Evolutionary conservation across 2,329 filamentous ascomycete genomes (phyloP).

Genomic region (Stagonosporopsis cucurbitacearum): DNA sequence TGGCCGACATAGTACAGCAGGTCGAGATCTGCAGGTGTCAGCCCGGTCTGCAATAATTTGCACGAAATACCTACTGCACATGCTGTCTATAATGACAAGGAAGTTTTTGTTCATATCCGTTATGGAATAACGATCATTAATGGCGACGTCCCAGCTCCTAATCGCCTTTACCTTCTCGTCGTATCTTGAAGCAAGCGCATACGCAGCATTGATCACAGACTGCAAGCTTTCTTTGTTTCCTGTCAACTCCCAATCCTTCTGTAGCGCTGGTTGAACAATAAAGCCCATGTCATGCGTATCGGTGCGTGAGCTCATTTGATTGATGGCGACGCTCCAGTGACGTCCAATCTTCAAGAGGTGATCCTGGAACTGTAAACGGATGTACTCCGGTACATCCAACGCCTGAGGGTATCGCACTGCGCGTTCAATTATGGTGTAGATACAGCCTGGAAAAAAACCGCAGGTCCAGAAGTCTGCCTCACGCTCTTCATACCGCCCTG

Average conservation of each 20-base stretch:
- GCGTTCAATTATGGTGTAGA: slow-evolving; percentile 44
- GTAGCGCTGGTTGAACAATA: slow-evolving; percentile 58
- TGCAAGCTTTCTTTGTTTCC: slow-evolving; percentile 49
- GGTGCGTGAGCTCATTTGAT: slow-evolving; percentile 47
- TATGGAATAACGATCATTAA: slow-evolving; percentile 47
- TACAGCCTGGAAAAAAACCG: slow-evolving; percentile 45
- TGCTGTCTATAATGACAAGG: slow-evolving; percentile 54
- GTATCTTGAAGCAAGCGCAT: slow-evolving; percentile 54
- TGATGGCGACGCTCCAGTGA: slow-evolving; percentile 43
- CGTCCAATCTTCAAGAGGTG: slow-evolving; percentile 37
- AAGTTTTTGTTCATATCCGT: slow-evolving; percentile 48
- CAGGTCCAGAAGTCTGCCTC: slow-evolving; percentile 49
- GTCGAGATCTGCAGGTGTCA: slow-evolving; percentile 44
- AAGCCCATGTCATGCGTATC: slow-evolving; percentile 64
- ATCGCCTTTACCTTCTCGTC: slow-evolving; percentile 53
- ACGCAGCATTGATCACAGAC: slow-evolving; percentile 54
- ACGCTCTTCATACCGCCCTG: slow-evolving; percentile 42
- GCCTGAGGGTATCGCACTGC: slow-evolving; percentile 39
- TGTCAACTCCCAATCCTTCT: slow-evolving; percentile 57
- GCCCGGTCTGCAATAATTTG: not conserved
- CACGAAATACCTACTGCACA: slow-evolving; percentile 42
- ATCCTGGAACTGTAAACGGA: slow-evolving; percentile 28
- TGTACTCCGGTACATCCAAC: slow-evolving; percentile 27
- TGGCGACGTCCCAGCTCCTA: slow-evolving; percentile 57
- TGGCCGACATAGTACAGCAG: slow-evolving; percentile 49